Conservation (phyloP, 1,284 basidiomycete species). For the Chalciporus piperatoides region DNA sequence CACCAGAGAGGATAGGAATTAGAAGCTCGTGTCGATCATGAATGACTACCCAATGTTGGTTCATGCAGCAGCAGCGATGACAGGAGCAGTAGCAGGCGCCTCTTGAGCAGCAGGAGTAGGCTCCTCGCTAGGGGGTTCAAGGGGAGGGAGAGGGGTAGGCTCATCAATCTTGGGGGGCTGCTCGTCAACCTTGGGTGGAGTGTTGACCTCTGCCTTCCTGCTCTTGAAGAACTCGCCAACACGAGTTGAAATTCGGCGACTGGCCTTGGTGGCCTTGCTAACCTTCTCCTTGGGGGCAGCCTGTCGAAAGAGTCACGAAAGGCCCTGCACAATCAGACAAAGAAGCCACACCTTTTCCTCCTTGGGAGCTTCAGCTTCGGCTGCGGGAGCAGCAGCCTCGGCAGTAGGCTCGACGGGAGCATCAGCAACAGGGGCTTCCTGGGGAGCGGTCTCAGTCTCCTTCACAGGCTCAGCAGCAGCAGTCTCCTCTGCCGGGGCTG, state of each 20-base stretch:
- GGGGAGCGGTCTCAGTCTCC: conserved; percentile 39
- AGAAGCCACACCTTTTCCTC: conserved; percentile 55
- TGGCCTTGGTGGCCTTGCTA: conserved; percentile 53
- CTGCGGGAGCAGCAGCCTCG: conserved; percentile 31
- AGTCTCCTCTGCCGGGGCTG: conserved; percentile 36
- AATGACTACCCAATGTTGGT: conserved; percentile 28
- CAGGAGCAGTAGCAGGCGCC: conserved; percentile 38
- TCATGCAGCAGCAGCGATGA: conserved; percentile 64
- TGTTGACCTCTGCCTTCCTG: conserved; percentile 62
- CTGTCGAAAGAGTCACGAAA: conserved; percentile 19
- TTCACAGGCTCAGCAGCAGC: conserved; percentile 48
- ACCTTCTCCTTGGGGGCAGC: conserved; percentile 47
- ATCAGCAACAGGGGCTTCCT: conserved; percentile 30
- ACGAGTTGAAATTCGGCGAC: conserved; percentile 73
- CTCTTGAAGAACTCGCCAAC: conserved; percentile 77
- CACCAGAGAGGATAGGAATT: conserved; percentile 38
- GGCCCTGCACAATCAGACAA: background rate
- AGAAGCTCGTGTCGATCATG: conserved; percentile 55
- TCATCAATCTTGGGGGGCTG: conserved; percentile 77
- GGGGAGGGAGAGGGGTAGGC: conserved; percentile 66
- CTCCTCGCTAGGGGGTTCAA: conserved; percentile 47
- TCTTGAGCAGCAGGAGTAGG: conserved; percentile 37
- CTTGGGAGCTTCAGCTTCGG: conserved; percentile 52
- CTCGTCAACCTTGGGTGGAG: conserved; percentile 82
- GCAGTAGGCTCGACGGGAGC: conserved; percentile 33